Evolutionary conservation across 2,329 filamentous ascomycete species (phyloP).

Genomic region (Chaetomium sp.): DNA sequence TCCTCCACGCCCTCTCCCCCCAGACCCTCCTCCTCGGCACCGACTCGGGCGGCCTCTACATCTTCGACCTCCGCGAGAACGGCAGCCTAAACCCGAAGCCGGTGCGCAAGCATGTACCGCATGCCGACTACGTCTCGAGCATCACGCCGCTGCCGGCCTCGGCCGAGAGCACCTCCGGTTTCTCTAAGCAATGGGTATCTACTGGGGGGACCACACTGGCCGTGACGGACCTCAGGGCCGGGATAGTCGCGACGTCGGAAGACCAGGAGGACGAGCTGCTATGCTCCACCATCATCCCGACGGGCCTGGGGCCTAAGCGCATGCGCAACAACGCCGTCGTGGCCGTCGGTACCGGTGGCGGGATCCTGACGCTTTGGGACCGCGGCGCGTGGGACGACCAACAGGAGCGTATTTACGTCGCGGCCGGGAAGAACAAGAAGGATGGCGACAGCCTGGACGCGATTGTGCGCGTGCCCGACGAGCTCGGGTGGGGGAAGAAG

Average conservation of each 20-base stretch:
- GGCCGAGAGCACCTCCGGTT: constrained; percentile 80
- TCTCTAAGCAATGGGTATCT: constrained; percentile 91
- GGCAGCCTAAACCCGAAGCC: constrained; percentile 63
- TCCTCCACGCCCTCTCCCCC: constrained; percentile 81
- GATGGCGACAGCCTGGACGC: constrained; percentile 80
- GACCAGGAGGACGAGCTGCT: constrained; percentile 94
- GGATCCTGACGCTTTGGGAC: constrained; percentile 91
- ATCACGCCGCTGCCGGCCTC: constrained; percentile 81
- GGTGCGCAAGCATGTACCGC: constrained; percentile 79
- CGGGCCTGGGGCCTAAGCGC: constrained; percentile 68
- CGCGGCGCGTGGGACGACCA: constrained; percentile 94
- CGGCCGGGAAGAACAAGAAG: constrained; percentile 52
- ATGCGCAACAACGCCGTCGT: constrained; percentile 71
- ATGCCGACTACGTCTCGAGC: constrained; percentile 90
- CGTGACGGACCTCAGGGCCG: constrained; percentile 83
- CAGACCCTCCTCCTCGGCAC: constrained; percentile 87
- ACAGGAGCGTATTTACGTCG: constrained; percentile 82
- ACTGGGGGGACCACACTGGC: constrained; percentile 90
- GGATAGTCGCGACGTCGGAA: constrained; percentile 85
- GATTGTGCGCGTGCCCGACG: constrained; percentile 71
- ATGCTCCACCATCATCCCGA: constrained; percentile 73
- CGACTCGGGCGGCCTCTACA: constrained; percentile 85
- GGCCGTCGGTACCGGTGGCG: constrained; percentile 74
- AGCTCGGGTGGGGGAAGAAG: constrained; percentile 68
- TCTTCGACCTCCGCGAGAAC: constrained; percentile 76